Conservation (phyloP, 164 flowering plant species). For the Piper betle region DNA sequence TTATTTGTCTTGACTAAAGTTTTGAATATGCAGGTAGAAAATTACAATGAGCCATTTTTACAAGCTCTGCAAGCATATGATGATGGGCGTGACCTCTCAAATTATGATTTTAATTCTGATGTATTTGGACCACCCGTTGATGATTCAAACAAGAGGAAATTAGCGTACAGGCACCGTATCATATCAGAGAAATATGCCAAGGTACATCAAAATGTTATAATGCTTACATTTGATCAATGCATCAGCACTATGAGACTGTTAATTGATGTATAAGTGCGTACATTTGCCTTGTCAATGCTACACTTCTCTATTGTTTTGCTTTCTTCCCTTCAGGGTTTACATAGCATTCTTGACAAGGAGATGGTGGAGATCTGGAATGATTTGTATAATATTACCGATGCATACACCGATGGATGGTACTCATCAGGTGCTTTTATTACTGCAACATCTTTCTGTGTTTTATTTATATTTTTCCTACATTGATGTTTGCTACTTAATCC, state of each 20-base stretch:
- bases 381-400: conserved; percentile 65
- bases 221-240: background rate
- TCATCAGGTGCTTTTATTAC: conserved; percentile 58
- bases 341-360: conserved; percentile 33
- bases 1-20: background rate
- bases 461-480: background rate
- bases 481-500: background rate
- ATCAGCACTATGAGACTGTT: background rate
- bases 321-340: conserved; percentile 60
- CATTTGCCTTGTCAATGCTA: background rate
- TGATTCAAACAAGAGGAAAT: conserved; percentile 53
- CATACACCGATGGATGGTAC: conserved; percentile 81
- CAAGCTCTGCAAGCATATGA: conserved; percentile 56
- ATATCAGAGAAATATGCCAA: conserved; percentile 55
- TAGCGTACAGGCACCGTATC: conserved; percentile 68
- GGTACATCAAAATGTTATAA: conserved; percentile 23
- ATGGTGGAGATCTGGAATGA: conserved; percentile 42
- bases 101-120: conserved; percentile 66
- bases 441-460: background rate
- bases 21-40: conserved; percentile 49
- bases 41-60: conserved; percentile 63
- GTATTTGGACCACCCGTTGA: conserved; percentile 44
- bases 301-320: background rate
- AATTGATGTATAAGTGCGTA: background rate
- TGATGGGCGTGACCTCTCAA: conserved; percentile 68